These are phyloP conservation scores for Globisporangium viniferum DNA, from an alignment of 352 stramenopile genomes.

Conservation along the genomic window DNA sequence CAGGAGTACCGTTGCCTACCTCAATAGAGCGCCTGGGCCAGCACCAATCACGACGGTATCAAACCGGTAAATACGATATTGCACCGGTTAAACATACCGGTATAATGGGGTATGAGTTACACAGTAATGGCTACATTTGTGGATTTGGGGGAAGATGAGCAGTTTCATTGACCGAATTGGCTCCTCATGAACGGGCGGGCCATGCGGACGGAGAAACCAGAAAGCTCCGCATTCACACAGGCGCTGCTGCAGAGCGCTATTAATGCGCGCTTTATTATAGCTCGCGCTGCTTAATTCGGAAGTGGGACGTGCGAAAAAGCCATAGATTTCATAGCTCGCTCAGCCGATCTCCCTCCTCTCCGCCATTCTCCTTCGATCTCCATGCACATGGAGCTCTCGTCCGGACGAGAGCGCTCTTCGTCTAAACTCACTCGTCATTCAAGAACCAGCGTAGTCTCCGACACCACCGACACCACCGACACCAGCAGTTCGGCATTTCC, in stretches of 20 bases:
- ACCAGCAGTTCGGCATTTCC: background rate
- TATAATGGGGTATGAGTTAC: too few species aligned
- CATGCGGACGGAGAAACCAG: background rate
- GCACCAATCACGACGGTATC: background rate
- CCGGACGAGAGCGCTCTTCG: background rate
- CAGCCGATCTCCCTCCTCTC: background rate
- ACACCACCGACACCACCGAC: background rate
- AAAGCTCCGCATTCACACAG: background rate
- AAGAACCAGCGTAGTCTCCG: background rate
- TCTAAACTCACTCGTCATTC: background rate
- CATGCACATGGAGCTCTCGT: background rate
- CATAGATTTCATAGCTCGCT: background rate
- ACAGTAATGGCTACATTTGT: background rate
- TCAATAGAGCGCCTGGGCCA: background rate
- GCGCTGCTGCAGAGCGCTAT: background rate
- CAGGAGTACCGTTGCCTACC: background rate
- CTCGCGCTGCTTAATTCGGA: background rate
- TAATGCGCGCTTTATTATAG: slow-evolving; percentile 2
- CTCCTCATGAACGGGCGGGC: background rate
- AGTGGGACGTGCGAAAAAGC: background rate
- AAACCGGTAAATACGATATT: background rate
- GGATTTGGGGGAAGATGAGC: background rate
- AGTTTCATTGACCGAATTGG: background rate
- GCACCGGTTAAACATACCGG: background rate
- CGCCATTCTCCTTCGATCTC: background rate